Conservation (phyloP, 495 filamentous ascomycete species). For the Talaromyces proteolyticus region DNA sequence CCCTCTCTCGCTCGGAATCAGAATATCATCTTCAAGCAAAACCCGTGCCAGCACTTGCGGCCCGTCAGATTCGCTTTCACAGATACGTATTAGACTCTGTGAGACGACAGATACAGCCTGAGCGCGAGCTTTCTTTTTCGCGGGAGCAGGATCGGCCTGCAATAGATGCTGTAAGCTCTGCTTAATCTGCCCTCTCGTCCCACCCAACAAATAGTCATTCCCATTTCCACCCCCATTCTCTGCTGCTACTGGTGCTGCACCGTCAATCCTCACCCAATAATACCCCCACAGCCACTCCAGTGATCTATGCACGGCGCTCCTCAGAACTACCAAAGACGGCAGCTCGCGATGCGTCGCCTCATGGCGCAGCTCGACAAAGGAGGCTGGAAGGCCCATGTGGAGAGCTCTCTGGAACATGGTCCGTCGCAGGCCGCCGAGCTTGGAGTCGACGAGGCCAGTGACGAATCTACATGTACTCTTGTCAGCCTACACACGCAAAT, state of each 20-base stretch:
- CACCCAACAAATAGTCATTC: not conserved
- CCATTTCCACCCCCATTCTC: not conserved
- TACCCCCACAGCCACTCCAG: constrained; percentile 83
- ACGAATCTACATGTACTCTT: constrained; percentile 70
- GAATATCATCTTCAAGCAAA: constrained; percentile 20
- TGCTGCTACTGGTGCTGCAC: not conserved
- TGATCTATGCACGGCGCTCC: constrained; percentile 57
- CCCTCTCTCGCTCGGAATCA: constrained; percentile 24
- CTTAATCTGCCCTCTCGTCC: not conserved
- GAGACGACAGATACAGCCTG: constrained; percentile 17
- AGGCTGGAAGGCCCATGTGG: constrained; percentile 68
- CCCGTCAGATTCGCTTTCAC: constrained; percentile 15
- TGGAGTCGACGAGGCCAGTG: constrained; percentile 76
- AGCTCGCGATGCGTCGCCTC: constrained; percentile 85
- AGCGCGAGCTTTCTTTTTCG: constrained; percentile 26
- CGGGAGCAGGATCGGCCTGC: constrained; percentile 14
- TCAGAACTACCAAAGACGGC: constrained; percentile 64
- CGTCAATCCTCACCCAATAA: constrained; percentile 59
- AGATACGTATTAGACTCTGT: constrained; percentile 21
- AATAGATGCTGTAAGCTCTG: not conserved
- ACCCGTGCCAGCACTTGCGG: constrained; percentile 16
- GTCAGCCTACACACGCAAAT: no score
- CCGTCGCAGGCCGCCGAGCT: constrained; percentile 61
- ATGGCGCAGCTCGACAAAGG: constrained; percentile 86
- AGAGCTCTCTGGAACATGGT: constrained; percentile 79